These are phyloP conservation scores for Pythium aristosporum DNA, from an alignment of 352 stramenopile genomes.

Conservation along the genomic window DNA sequence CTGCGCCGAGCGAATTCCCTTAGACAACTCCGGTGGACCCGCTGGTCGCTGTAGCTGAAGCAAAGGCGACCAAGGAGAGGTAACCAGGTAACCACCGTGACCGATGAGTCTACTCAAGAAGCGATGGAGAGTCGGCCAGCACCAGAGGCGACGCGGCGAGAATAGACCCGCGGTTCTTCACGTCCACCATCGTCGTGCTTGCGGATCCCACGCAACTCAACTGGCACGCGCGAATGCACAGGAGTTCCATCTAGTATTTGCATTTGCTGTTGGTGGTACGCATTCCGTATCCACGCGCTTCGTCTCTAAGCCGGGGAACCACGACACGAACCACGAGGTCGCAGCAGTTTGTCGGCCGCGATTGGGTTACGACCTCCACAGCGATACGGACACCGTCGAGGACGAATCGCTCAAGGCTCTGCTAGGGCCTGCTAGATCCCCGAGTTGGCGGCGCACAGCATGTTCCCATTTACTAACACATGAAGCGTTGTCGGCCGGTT, in stretches of 20 bases:
- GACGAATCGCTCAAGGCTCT: slow-evolving; percentile 56
- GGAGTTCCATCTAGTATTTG: slow-evolving; percentile 9
- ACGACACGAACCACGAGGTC: slow-evolving; percentile 60
- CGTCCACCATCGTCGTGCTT: slow-evolving; percentile 70
- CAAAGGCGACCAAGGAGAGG: not conserved
- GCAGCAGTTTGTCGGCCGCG: slow-evolving; percentile 40
- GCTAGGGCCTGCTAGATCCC: slow-evolving; percentile 40
- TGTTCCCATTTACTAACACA: not conserved
- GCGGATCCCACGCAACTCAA: slow-evolving; percentile 38
- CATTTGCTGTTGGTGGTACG: not conserved
- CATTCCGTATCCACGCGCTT: slow-evolving; percentile 14
- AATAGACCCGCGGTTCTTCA: slow-evolving; percentile 68
- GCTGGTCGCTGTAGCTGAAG: not conserved
- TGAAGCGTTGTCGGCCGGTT: too few species aligned
- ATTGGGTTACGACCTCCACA: slow-evolving; percentile 34
- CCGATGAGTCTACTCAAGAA: not conserved
- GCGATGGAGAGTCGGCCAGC: not conserved
- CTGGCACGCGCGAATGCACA: not conserved
- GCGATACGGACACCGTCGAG: slow-evolving; percentile 34
- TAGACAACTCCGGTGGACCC: not conserved
- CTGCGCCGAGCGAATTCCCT: slow-evolving; percentile 39
- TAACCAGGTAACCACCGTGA: slow-evolving; percentile 27
- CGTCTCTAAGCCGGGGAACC: slow-evolving; percentile 35
- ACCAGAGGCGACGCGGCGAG: slow-evolving; percentile 27
- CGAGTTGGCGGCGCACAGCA: not conserved